Percentiles rank a stretch among this genome's conserved stretches.
These are phyloP conservation scores for Serendipita sp. DNA, from an alignment of 768 basidiomycete species.

Conservation along the genomic window DNA sequence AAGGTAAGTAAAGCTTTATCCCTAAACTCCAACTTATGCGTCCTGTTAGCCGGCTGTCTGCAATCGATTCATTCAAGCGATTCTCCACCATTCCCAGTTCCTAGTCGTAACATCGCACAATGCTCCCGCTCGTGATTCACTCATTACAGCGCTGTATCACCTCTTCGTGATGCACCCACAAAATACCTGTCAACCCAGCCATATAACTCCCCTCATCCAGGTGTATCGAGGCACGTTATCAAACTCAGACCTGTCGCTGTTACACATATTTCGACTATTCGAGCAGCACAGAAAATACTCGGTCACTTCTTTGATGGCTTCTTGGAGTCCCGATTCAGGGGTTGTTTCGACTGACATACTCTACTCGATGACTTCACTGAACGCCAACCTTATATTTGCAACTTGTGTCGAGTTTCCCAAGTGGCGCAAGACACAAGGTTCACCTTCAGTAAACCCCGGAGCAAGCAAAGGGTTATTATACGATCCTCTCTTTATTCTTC, in stretches of 20 bases:
- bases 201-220: constrained; percentile 58
- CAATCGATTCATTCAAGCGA: constrained; percentile 40
- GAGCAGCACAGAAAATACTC: constrained; percentile 56
- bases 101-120: constrained; percentile 14
- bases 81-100: constrained; percentile 57
- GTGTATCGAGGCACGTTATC: constrained; percentile 68
- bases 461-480: constrained; percentile 36
- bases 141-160: constrained; percentile 41
- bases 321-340: constrained; percentile 21
- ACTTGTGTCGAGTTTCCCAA: constrained; percentile 59
- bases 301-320: constrained; percentile 50
- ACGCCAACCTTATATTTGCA: constrained; percentile 49
- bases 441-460: constrained; percentile 13
- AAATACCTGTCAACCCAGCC: constrained; percentile 74
- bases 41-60: no score
- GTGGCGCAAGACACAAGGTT: constrained; percentile 36
- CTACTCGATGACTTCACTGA: constrained; percentile 55
- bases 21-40: no score
- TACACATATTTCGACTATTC: constrained; percentile 67
- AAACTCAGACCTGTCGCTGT: constrained; percentile 42
- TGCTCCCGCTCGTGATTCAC: constrained; percentile 26
- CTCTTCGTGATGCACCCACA: constrained; percentile 64
- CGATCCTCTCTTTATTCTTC: constrained; percentile 64
- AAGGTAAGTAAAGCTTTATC: no score
- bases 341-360: constrained; percentile 32